Conservation (phyloP, 352 stramenopile species). For the Globisporangium cylindrosporum region DNA sequence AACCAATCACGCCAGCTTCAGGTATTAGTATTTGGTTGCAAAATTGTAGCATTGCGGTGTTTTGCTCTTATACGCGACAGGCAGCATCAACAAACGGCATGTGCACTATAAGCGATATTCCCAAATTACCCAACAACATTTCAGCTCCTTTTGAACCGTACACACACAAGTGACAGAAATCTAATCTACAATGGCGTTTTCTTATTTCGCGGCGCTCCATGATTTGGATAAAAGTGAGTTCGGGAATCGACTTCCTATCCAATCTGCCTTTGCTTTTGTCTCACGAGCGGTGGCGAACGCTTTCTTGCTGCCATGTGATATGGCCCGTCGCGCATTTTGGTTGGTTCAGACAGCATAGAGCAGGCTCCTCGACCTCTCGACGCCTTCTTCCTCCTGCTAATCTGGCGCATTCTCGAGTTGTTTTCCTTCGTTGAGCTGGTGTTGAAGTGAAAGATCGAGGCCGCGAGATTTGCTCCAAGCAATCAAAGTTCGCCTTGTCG, state of each 20-base stretch:
- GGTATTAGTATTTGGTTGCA: too few relatives aligned
- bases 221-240: not conserved
- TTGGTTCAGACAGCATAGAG: not conserved
- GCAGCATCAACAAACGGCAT: too few relatives aligned
- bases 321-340: not conserved
- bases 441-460: not conserved
- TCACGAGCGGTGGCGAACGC: not conserved
- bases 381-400: not conserved
- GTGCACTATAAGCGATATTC: not conserved
- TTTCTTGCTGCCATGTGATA: not conserved
- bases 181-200: not conserved
- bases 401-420: not conserved
- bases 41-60: not conserved
- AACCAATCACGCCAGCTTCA: not conserved
- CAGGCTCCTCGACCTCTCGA: not conserved
- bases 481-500: not conserved
- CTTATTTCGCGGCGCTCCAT: not conserved
- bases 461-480: not conserved
- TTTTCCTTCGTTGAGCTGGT: not conserved
- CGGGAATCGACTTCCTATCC: not conserved
- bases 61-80: too few relatives aligned
- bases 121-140: not conserved
- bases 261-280: not conserved
- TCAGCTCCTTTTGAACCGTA: not conserved
- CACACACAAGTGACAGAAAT: not conserved